A percentile compares a stretch with the other conserved stretches of the same genome.
Evolutionary conservation across 768 basidiomycete species (phyloP).

Genomic region (Phaeolepiota aurea): DNA sequence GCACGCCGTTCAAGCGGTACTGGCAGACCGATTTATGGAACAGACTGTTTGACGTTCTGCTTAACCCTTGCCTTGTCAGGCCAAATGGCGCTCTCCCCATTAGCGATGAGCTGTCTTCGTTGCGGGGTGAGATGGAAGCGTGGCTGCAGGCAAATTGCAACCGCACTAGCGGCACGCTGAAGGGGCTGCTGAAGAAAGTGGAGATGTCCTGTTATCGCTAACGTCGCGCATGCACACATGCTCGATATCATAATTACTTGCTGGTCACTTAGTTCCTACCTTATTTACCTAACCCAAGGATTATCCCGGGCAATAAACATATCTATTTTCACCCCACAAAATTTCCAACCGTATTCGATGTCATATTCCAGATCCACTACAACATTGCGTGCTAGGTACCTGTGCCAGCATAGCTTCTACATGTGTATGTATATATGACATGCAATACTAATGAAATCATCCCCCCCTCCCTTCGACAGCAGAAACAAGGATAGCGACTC

Average conservation of each 20-base stretch:
- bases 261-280: slow-evolving; percentile 5
- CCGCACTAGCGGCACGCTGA: slow-evolving; percentile 72
- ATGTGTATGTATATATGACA: slow-evolving; percentile 1
- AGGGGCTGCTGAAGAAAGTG: slow-evolving; percentile 77
- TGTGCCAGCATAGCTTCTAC: neutral
- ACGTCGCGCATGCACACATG: slow-evolving; percentile 7
- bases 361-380: slow-evolving; percentile 29
- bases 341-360: slow-evolving; percentile 12
- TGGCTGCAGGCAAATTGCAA: slow-evolving; percentile 88
- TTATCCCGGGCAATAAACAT: neutral
- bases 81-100: slow-evolving; percentile 62
- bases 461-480: no score
- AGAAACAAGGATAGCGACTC: neutral
- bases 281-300: neutral
- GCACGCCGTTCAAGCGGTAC: slow-evolving; percentile 83
- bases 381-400: slow-evolving; percentile 16
- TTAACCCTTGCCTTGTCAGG: slow-evolving; percentile 68
- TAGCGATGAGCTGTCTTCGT: slow-evolving; percentile 48
- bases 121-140: slow-evolving; percentile 77
- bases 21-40: slow-evolving; percentile 92
- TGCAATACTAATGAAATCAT: no score
- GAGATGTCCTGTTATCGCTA: slow-evolving; percentile 42
- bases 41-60: slow-evolving; percentile 71
- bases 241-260: slow-evolving; percentile 8
- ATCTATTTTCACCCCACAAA: neutral